Evolutionary conservation across 169 alveolate genomes (phyloP).

Genomic region (Eimeria tenella): DNA sequence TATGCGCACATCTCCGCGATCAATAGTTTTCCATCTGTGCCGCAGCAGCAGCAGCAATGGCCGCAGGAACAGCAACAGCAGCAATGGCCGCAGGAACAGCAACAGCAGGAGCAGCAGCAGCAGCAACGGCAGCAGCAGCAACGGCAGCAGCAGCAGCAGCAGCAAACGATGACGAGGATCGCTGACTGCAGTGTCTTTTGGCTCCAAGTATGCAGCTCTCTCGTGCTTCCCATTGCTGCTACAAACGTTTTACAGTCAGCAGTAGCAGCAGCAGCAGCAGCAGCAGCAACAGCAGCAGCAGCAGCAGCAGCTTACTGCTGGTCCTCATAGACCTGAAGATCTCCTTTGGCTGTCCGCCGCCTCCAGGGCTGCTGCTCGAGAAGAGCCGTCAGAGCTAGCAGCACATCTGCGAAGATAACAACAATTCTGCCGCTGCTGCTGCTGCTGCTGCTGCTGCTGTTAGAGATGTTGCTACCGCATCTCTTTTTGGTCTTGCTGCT

Average conservation of each 20-base stretch:
- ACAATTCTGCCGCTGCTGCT: not conserved
- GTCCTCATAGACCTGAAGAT: conserved; percentile 14
- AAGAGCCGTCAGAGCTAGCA: not conserved
- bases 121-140: not conserved
- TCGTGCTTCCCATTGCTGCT: no score
- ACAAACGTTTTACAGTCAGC: no score
- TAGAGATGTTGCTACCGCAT: not conserved
- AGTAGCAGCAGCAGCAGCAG: conserved; percentile 9
- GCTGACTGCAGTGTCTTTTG: no score
- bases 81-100: not conserved
- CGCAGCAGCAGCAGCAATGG: not conserved
- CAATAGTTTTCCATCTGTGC: not conserved
- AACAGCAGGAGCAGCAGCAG: conserved; percentile 2
- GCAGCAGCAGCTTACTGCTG: conserved; percentile 60
- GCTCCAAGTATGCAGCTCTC: no score
- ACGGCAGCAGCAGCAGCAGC: not conserved
- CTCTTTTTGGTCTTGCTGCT: not conserved
- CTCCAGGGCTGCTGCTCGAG: conserved; percentile 61
- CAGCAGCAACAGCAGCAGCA: conserved; percentile 14
- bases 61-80: not conserved
- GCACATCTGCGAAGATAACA: conserved; percentile 17
- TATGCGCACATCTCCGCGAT: conserved; percentile 8
- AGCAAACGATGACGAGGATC: no score
- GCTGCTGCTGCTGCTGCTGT: not conserved
- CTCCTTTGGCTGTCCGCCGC: conserved; percentile 18